Evolutionary conservation across 805 yeast species (phyloP), one percentile per base, ranked within the genome.

Genomic region (Wickerhamomyces silvicola): DNA sequence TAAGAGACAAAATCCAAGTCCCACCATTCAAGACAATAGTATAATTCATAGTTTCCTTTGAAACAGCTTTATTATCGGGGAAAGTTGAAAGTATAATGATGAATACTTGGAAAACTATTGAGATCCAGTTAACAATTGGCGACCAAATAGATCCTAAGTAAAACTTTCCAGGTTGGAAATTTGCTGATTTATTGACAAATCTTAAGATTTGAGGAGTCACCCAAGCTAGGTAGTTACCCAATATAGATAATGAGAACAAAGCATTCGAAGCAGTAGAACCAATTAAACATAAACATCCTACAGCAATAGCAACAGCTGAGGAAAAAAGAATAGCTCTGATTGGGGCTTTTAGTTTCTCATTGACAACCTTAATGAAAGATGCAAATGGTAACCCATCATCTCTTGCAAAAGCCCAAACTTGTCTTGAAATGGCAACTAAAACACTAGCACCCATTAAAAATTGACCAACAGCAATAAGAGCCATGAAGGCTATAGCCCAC

Each of bases 391-490:
- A 64, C 20, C 85, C 85, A 38, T 76, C 78, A 54, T 80, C 88
- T 60, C 88, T 70, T 17, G 83, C 78, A 57, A 78, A 78, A 4
- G 85, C 83, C 75, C 81, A 79, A 34, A 76, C 65, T 54, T 78
- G 85, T 54, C 86, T 68, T 3, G 82, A 75, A 6, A 71, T 66
- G 14, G 83, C 82, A 21, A 75, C 64, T 28, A 75, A 53, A 35
- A 72, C 66, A 6, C 80, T 71, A 19, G 73, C 64, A 10, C 81
- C 81, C 84, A 78, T 79, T 33, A 78, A 57, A 54, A 71, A 75
- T 51, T 78, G 84, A 15, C 81, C 75, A 39, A 66, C 50, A 8
- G 76, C 68, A 50, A 76, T 69, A 31, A 78, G 43, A 4, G 73
- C 43, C 78, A 78, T 72, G 40, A 78, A 64, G 0, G 78, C 80